A percentile compares a stretch with the other conserved stretches of the same genome.
Conservation (phyloP, 441 rosid species). For the Pelargonium citronellum region DNA sequence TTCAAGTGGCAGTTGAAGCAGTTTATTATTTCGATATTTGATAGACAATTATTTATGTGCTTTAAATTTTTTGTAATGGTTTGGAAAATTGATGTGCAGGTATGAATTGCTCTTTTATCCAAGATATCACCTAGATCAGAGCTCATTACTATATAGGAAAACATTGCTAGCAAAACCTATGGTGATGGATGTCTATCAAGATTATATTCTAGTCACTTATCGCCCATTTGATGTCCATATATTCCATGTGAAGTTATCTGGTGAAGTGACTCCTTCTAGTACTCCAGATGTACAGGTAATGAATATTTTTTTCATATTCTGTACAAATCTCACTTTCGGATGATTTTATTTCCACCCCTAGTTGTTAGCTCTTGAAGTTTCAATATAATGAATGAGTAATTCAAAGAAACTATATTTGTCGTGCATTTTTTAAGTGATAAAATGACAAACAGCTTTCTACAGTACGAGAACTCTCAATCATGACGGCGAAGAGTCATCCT, state of each 20-base stretch:
- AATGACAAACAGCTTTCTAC: constrained; percentile 99
- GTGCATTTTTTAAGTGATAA: constrained; percentile 90
- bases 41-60: constrained; percentile 1
- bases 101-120: constrained; percentile 95
- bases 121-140: constrained; percentile 92
- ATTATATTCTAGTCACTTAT: constrained; percentile 78
- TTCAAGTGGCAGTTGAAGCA: not conserved
- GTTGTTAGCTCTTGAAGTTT: constrained; percentile 20
- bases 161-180: constrained; percentile 80
- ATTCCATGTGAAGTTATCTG: constrained; percentile 64
- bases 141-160: constrained; percentile 82
- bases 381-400: constrained; percentile 24
- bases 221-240: constrained; percentile 86
- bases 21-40: constrained; percentile 5
- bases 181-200: constrained; percentile 95
- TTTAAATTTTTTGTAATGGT: constrained; percentile 4
- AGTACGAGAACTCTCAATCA: constrained; percentile 99
- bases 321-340: constrained; percentile 13
- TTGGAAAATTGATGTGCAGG: constrained; percentile 36
- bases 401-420: constrained; percentile 35
- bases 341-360: constrained; percentile 5
- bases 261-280: constrained; percentile 74
- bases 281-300: constrained; percentile 83
- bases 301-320: constrained; percentile 9
- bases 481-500: constrained; percentile 99